Conservation (phyloP, 2,329 filamentous ascomycete species). For the Bipolaris sorokiniana region DNA sequence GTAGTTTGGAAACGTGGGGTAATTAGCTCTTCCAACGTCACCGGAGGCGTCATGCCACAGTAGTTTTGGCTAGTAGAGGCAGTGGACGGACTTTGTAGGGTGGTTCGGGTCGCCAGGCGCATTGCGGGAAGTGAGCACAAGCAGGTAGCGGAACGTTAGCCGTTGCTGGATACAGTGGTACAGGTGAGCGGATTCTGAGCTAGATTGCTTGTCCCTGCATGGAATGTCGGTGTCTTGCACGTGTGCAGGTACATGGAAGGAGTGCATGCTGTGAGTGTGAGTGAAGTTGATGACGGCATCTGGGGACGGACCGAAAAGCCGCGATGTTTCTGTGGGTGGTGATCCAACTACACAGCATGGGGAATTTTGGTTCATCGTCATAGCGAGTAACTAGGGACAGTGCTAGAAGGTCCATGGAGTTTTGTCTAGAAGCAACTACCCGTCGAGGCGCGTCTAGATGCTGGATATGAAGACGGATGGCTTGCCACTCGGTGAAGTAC, state of each 20-base stretch:
- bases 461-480: not conserved
- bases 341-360: not conserved
- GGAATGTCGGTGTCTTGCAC: not conserved
- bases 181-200: not conserved
- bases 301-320: constrained; percentile 5
- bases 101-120: constrained; percentile 13
- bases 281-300: constrained; percentile 18
- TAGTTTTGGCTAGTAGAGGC: not conserved
- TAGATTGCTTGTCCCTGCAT: not conserved
- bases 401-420: not conserved
- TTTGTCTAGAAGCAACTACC: not conserved
- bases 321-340: not conserved
- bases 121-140: constrained; percentile 17
- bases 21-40: not conserved
- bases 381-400: not conserved
- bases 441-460: not conserved
- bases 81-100: constrained; percentile 7
- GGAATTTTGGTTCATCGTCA: constrained; percentile 1
- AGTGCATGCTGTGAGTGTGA: constrained; percentile 5
- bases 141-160: constrained; percentile 17
- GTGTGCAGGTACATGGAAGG: not conserved
- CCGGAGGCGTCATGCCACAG: not conserved
- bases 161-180: not conserved
- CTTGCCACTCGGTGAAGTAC: not conserved
- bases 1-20: not conserved